Conservation (phyloP, 192 early-diverging fungal species). For the Linnemannia hyalina region DNA sequence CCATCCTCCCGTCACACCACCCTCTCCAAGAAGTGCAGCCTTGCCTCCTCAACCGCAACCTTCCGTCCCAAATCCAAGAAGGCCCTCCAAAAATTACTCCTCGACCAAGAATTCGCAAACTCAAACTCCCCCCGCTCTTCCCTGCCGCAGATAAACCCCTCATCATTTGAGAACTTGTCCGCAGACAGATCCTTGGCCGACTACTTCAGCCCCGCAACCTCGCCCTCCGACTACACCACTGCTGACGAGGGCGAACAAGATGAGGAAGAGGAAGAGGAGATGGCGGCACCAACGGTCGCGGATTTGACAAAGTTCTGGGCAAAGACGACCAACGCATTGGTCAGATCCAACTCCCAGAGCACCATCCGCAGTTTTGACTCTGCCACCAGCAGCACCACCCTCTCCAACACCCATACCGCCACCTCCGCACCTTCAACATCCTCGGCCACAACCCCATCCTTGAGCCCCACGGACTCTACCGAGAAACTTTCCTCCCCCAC, state of each 20-base stretch:
- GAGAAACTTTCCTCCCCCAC: background rate
- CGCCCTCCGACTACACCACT: background rate
- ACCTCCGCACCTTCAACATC: background rate
- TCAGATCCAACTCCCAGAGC: background rate
- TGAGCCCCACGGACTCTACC: background rate
- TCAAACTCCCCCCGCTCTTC: background rate
- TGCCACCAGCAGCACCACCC: background rate
- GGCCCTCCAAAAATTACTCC: constrained; percentile 14
- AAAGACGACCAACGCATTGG: constrained; percentile 21
- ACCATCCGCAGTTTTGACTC: background rate
- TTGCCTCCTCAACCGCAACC: constrained; percentile 21
- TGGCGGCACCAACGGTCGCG: background rate
- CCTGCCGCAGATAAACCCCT: constrained; percentile 7
- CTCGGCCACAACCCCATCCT: background rate
- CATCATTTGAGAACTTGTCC: background rate
- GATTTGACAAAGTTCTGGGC: constrained; percentile 42
- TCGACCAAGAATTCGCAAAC: background rate
- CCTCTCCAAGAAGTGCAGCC: background rate
- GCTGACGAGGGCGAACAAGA: background rate
- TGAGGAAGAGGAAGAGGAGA: background rate
- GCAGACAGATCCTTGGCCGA: background rate
- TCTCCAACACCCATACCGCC: background rate
- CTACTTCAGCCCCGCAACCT: background rate
- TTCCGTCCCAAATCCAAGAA: constrained; percentile 34
- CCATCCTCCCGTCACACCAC: background rate